A percentile compares a stretch with the other conserved stretches of the same genome.
Conservation (phyloP, 106 monocot genomes). For the Hemerocallis citrina region DNA sequence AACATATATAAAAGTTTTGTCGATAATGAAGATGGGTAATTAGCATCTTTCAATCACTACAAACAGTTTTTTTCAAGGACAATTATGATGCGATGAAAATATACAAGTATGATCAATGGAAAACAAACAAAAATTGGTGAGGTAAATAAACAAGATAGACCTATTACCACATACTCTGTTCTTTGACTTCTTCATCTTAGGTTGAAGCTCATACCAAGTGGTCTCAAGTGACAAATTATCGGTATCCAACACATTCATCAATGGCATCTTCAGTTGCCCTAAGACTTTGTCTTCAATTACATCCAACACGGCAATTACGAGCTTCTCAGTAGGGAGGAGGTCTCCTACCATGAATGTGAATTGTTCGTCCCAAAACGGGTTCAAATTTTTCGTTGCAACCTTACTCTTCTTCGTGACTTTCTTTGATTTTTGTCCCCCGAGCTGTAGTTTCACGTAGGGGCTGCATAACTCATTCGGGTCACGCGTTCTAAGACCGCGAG, state of each 20-base stretch:
- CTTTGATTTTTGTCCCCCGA: too few species aligned
- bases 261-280: conserved; percentile 40
- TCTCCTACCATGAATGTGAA: conserved; percentile 60
- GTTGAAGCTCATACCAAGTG: conserved; percentile 59
- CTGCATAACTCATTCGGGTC: conserved; percentile 57
- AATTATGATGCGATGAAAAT: too few species aligned
- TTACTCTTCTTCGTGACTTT: conserved; percentile 38
- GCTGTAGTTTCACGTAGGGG: conserved; percentile 61
- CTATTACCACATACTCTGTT: conserved; percentile 56
- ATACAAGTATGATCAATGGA: too few species aligned
- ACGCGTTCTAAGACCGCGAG: conserved; percentile 47
- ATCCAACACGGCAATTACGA: conserved; percentile 43
- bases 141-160: background rate
- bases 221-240: conserved; percentile 47
- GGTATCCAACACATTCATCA: conserved; percentile 36
- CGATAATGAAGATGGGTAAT: too few species aligned
- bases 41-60: too few species aligned
- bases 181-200: conserved; percentile 58
- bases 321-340: conserved; percentile 30
- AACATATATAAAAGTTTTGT: too few species aligned
- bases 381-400: conserved; percentile 47
- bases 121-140: too few species aligned
- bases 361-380: conserved; percentile 71
- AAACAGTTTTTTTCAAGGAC: too few species aligned
- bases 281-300: conserved; percentile 68